Conservation (phyloP, 441 rosid species). For the Erodium chrysanthum region DNA sequence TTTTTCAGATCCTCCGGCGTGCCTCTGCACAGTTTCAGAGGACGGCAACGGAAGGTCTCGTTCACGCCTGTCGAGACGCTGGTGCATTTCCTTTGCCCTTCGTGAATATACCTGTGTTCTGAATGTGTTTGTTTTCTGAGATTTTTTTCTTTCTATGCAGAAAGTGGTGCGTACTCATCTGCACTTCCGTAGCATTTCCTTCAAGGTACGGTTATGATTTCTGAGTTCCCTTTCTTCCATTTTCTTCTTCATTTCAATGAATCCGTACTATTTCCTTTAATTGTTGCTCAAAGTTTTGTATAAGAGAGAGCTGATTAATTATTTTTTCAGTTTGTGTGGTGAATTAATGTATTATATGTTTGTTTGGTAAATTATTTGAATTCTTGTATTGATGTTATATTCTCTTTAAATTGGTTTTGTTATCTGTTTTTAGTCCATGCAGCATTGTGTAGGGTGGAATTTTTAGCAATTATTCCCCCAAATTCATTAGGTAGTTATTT, state of each 20-base stretch:
- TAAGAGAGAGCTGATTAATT: neutral
- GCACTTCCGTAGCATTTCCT: neutral
- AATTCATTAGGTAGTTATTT: too few relatives aligned
- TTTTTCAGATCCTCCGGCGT: neutral
- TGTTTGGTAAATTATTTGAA: neutral
- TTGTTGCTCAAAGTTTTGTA: neutral
- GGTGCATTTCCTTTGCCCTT: neutral
- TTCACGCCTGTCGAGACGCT: neutral
- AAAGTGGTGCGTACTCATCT: neutral
- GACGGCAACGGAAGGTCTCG: neutral
- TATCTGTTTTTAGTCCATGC: neutral
- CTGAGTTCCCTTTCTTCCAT: neutral
- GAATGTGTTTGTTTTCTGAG: neutral
- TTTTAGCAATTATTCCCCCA: too few relatives aligned
- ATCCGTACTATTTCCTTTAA: neutral
- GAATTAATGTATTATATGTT: neutral
- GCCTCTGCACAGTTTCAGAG: neutral
- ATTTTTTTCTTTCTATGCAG: neutral
- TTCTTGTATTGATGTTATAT: neutral
- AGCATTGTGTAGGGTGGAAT: neutral
- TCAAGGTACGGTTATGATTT: neutral
- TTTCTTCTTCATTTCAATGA: neutral
- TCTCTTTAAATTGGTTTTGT: neutral
- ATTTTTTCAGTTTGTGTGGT: neutral
- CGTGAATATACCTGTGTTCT: neutral